Conservation (phyloP, 2,329 filamentous ascomycete species). For the Phymatotrichopsis omnivora region DNA sequence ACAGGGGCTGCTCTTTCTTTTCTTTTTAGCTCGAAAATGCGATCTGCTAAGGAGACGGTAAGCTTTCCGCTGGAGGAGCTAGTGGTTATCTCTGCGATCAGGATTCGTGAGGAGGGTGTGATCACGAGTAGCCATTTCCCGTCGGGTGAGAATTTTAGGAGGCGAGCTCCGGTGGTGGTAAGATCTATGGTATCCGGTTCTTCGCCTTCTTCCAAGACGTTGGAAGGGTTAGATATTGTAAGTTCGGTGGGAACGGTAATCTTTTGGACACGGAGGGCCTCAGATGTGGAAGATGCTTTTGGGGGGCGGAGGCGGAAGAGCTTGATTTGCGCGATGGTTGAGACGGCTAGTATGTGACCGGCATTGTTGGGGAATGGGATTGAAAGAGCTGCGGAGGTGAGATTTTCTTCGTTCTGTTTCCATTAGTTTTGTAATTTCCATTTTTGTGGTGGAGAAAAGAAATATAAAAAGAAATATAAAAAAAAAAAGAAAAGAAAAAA, state of each 20-base stretch:
- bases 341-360: constrained; percentile 63
- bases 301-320: constrained; percentile 57
- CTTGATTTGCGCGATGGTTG: constrained; percentile 65
- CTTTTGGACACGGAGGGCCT: constrained; percentile 60
- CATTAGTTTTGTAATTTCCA: constrained; percentile 25
- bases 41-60: constrained; percentile 7
- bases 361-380: constrained; percentile 37
- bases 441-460: no score
- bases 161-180: constrained; percentile 53
- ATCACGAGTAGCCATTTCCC: constrained; percentile 56
- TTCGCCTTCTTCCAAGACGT: constrained; percentile 15
- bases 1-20: constrained; percentile 1
- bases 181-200: constrained; percentile 34
- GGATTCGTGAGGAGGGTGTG: constrained; percentile 39
- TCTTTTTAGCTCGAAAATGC: constrained; percentile 35
- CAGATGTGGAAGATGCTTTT: constrained; percentile 41
- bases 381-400: constrained; percentile 64
- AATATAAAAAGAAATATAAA: constrained; percentile 4
- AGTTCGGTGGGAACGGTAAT: constrained; percentile 50
- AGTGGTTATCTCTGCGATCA: constrained; percentile 22
- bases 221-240: constrained; percentile 11
- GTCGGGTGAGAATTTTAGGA: constrained; percentile 59
- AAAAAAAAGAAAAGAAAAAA: constrained; percentile 32
- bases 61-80: constrained; percentile 3
- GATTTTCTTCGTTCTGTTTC: constrained; percentile 64